Evolutionary conservation across 1,284 basidiomycete genomes (phyloP), one percentile per base, ranked within the genome.

Genomic region (Apiotrichum gamsii): DNA sequence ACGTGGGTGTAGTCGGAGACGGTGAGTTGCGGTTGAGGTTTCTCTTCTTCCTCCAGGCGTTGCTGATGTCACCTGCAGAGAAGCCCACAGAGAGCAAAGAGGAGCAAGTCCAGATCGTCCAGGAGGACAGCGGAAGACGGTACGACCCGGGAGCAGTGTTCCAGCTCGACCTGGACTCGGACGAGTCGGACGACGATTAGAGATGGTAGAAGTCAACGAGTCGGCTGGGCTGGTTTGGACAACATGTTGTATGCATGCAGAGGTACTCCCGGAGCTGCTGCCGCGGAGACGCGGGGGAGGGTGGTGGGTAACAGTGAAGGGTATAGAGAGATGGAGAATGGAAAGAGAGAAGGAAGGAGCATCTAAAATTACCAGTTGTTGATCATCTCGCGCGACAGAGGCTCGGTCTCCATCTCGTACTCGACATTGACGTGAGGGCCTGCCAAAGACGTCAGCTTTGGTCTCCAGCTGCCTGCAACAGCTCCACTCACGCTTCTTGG

Each of bases 401-500:
- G 77, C 72, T 90, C 89, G 65, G 87, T 79, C 72, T 90, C 89
- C 73, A 87, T 79, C 74, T 95, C 93, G 81, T 95, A 94, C 73
- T 96, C 93, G 70, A 96, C 84, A 69, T 94, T 88, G 69, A 97
- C 84, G 57, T 83, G 80, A 8, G 90, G 84, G 35, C 52, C 45
- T 51, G 49, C n/a, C n/a, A n/a, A n/a, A n/a, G 11, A 14, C 28
- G 40, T 45, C 31, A 50, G 48, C 15, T 18, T 38, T 4, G 18
- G 23, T n/a, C n/a, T n/a, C n/a, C n/a, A n/a, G n/a, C n/a, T 13
- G 15, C 20, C 35, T 14, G n/a, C 3, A 4, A 15, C 13, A 3
- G 8, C 20, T 29, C 11, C 25, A 60, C 58, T 60, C 47, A 63
- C 66, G 58, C 54, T 54, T 55, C 58, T 69, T 70, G 45, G 53